These are phyloP conservation scores for Lasiodiplodia sp. DNA, from an alignment of 2,329 filamentous ascomycete genomes.

Conservation along the genomic window DNA sequence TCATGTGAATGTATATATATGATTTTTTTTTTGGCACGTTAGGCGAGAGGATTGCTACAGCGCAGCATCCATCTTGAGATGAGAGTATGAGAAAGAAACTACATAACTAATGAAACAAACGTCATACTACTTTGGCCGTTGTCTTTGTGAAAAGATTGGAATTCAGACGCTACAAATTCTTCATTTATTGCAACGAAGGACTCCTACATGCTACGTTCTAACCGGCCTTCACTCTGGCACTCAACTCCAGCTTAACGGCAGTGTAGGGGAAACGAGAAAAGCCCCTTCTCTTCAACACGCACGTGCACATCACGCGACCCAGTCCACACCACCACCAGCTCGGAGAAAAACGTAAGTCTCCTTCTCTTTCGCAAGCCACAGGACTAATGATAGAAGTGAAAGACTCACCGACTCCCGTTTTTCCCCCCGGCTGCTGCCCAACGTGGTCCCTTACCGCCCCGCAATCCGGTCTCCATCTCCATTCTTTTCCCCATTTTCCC, in stretches of 20 bases:
- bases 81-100: constrained; percentile 1
- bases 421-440: too few species aligned
- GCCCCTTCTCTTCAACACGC: background rate
- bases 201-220: background rate
- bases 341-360: background rate
- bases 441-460: too few species aligned
- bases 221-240: background rate
- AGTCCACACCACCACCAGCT: background rate
- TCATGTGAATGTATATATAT: constrained; percentile 11
- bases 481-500: too few species aligned
- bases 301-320: background rate
- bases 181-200: background rate
- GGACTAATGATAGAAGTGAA: too few species aligned
- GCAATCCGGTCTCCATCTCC: too few species aligned
- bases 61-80: background rate
- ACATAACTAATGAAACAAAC: constrained; percentile 12
- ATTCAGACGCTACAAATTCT: background rate
- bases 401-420: too few species aligned
- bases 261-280: background rate
- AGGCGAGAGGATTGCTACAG: background rate
- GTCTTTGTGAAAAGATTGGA: background rate
- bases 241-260: background rate
- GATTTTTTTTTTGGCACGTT: background rate
- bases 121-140: background rate
- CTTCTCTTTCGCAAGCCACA: too few species aligned